Percentiles rank a stretch among this genome's conserved stretches.
Evolutionary conservation across 139 green algal genomes (phyloP).

Genomic region (Eudorina sp.): DNA sequence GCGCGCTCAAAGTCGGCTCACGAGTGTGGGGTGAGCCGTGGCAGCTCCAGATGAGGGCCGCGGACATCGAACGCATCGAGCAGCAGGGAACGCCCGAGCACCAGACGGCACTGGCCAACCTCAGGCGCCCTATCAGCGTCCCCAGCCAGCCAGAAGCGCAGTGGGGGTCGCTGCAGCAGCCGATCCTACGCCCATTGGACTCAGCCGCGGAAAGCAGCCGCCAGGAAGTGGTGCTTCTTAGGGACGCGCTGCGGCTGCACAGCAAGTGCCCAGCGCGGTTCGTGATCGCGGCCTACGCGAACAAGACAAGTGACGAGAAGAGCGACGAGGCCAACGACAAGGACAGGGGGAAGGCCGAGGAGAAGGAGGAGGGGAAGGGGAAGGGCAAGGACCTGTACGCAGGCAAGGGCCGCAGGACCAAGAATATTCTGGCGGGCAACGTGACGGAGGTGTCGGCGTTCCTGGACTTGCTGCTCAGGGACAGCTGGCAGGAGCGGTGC

Average conservation of each 20-base stretch:
- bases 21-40: neutral
- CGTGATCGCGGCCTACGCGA: constrained; percentile 9
- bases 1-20: neutral
- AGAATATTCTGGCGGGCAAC: constrained; percentile 26
- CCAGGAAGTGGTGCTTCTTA: neutral
- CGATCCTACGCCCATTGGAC: neutral
- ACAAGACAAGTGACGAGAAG: too few species aligned
- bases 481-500: neutral
- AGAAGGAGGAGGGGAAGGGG: too few species aligned
- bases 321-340: too few species aligned
- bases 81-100: neutral
- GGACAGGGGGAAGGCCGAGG: too few species aligned
- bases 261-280: neutral
- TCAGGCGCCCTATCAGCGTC: neutral
- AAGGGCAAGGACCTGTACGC: neutral
- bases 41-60: neutral
- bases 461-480: neutral
- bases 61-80: neutral
- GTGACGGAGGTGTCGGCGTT: constrained; percentile 4
- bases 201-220: neutral
- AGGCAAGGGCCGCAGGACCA: neutral
- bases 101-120: too few species aligned
- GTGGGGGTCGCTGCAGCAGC: neutral
- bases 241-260: neutral
- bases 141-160: neutral